Conservation (phyloP, 345 rosid genomes). For the Iberis pinnata region DNA sequence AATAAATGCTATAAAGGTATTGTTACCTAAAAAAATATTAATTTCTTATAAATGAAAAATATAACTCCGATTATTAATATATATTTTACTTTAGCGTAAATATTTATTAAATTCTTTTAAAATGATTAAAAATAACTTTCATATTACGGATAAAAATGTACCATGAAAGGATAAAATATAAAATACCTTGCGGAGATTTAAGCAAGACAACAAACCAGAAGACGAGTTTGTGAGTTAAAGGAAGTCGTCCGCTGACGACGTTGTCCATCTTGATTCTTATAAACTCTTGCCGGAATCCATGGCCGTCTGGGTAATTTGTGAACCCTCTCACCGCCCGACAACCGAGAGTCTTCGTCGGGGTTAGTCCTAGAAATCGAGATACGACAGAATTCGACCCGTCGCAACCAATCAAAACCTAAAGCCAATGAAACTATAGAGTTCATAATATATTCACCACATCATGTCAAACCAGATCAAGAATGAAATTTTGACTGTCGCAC, state of each 20-base stretch:
- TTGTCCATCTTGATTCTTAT: conserved; percentile 17
- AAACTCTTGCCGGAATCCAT: conserved; percentile 27
- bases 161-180: not conserved
- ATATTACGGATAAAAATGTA: no score
- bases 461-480: not conserved
- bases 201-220: conserved; percentile 36
- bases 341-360: conserved; percentile 25
- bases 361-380: conserved; percentile 33
- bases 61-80: no score
- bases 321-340: conserved; percentile 37
- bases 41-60: no score
- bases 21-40: no score
- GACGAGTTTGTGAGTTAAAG: conserved; percentile 31
- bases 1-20: no score
- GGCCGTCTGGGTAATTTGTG: conserved; percentile 35
- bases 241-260: conserved; percentile 31
- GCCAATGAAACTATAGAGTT: not conserved
- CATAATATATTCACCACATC: not conserved
- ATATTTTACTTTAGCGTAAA: no score
- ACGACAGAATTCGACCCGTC: conserved; percentile 48
- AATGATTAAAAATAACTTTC: no score
- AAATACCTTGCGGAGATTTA: conserved; percentile 22
- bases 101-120: no score
- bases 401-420: conserved; percentile 43
- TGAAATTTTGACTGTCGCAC: no score